phyloP scores from a whole-genome alignment of 2,329 filamentous ascomycete genomes.

The Alternaria arbusti region DNA sequence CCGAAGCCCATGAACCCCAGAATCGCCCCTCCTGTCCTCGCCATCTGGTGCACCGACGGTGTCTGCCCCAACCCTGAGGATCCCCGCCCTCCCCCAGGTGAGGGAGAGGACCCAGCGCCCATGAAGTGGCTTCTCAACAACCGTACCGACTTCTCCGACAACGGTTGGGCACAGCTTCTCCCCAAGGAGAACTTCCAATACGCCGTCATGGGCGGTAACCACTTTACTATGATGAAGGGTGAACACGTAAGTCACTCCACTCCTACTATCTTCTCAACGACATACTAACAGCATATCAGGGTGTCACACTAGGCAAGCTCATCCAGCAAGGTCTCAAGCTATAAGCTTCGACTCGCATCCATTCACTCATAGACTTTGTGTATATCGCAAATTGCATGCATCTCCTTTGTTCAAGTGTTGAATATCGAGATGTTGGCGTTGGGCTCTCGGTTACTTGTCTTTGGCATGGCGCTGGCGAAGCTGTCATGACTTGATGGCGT shows the following conservation, averaged over 20 bases:
- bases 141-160: conserved; percentile 72
- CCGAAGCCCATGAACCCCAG: conserved; percentile 67
- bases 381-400: conserved; percentile 35
- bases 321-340: conserved; percentile 52
- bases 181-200: conserved; percentile 67
- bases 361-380: conserved; percentile 16
- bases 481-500: conserved; percentile 3
- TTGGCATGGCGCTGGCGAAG: conserved; percentile 20
- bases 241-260: conserved; percentile 49
- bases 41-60: conserved; percentile 76
- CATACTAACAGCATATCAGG: conserved; percentile 40
- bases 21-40: conserved; percentile 66
- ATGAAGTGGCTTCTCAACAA: conserved; percentile 75
- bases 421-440: conserved; percentile 41
- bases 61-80: conserved; percentile 72
- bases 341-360: conserved; percentile 15
- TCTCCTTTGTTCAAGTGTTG: conserved; percentile 45
- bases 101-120: conserved; percentile 60
- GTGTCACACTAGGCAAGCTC: conserved; percentile 51
- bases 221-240: conserved; percentile 79
- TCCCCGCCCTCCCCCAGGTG: conserved; percentile 68
- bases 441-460: conserved; percentile 5
- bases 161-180: conserved; percentile 72
- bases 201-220: conserved; percentile 73
- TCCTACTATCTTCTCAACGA: not conserved